A percentile compares a stretch with the other conserved stretches of the same genome.
These are phyloP conservation scores for Chytridium lagenaria DNA, from an alignment of 371 early-diverging fungal genomes.

Conservation along the genomic window DNA sequence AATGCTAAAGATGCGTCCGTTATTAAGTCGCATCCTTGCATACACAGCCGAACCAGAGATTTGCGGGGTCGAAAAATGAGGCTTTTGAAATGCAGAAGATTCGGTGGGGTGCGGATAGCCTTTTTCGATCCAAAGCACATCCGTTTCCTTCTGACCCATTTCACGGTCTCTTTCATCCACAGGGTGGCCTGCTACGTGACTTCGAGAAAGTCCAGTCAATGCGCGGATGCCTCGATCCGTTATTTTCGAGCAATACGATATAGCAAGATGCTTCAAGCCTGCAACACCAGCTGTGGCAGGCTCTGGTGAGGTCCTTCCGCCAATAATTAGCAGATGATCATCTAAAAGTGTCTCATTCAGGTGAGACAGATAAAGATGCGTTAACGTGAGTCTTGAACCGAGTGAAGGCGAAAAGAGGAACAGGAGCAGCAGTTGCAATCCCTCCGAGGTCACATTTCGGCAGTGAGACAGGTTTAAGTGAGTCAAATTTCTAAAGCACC, in stretches of 20 bases:
- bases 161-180: background rate
- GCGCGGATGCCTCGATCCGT: constrained; percentile 10
- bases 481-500: background rate
- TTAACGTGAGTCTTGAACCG: background rate
- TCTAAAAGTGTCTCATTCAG: background rate
- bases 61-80: too few species aligned
- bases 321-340: background rate
- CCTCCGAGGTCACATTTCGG: background rate
- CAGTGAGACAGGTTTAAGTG: background rate
- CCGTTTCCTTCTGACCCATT: background rate
- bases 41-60: background rate
- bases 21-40: background rate
- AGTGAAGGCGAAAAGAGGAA: background rate
- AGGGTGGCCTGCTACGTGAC: background rate
- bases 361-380: background rate
- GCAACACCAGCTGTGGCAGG: background rate
- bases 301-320: background rate
- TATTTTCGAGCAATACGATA: background rate
- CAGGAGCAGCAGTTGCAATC: background rate
- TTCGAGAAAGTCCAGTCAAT: background rate
- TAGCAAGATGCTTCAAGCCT: background rate
- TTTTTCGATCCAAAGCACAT: too few species aligned
- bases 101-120: too few species aligned
- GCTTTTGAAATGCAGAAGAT: too few species aligned
- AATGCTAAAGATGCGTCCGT: constrained; percentile 11